Evolutionary conservation across 2,329 filamentous ascomycete species (phyloP).

Genomic region (Piedraia hortae): DNA sequence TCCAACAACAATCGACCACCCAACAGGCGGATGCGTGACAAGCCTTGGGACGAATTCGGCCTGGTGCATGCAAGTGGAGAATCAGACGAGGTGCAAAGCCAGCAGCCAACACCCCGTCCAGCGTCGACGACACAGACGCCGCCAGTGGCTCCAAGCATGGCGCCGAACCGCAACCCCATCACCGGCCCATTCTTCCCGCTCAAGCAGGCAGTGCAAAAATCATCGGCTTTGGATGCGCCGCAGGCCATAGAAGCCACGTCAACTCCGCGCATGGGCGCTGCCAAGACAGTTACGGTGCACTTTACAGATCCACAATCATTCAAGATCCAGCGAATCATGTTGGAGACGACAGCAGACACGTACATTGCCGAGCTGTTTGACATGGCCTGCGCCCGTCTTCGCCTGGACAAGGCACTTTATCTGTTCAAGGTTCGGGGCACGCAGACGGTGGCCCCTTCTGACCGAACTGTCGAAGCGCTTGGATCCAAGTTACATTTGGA

Average conservation of each 20-base stretch:
- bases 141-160: slow-evolving; percentile 7
- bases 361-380: slow-evolving; percentile 65
- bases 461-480: slow-evolving; percentile 53
- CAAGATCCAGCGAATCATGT: slow-evolving; percentile 39
- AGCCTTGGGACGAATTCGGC: slow-evolving; percentile 59
- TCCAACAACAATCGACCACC: slow-evolving; percentile 45
- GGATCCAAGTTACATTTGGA: slow-evolving; percentile 51
- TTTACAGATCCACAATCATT: slow-evolving; percentile 39
- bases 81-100: slow-evolving; percentile 30
- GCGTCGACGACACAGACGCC: slow-evolving; percentile 5
- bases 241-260: slow-evolving; percentile 17
- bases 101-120: not conserved
- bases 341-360: slow-evolving; percentile 56
- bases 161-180: slow-evolving; percentile 23
- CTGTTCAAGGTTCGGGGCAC: slow-evolving; percentile 52
- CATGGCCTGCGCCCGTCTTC: slow-evolving; percentile 46
- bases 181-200: slow-evolving; percentile 22
- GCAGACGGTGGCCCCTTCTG: slow-evolving; percentile 45
- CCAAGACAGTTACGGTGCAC: slow-evolving; percentile 34
- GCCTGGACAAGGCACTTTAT: slow-evolving; percentile 52
- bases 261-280: slow-evolving; percentile 18
- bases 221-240: slow-evolving; percentile 16
- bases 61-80: slow-evolving; percentile 39
- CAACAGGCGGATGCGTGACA: slow-evolving; percentile 39
- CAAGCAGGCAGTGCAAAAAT: slow-evolving; percentile 14